Base-by-base conservation (phyloP, 257 asterid genomes). In the Scutellaria barbata region DNA sequence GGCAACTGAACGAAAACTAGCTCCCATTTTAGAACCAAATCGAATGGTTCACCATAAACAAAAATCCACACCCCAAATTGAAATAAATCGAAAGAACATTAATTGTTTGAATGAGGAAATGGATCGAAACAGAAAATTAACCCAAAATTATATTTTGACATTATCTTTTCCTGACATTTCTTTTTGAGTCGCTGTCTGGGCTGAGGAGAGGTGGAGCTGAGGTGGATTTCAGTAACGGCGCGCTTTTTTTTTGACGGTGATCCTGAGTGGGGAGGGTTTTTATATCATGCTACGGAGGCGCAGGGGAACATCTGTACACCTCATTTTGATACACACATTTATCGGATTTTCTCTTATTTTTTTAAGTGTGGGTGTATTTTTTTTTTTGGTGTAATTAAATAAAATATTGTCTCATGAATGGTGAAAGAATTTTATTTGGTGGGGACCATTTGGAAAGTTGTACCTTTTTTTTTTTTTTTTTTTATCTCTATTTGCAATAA, bases 181-280 rank as follows among this genome's bases (percentile, higher is more conserved):
- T 48, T 61, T 41, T 60, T 42, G 71, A 66, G 77, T 77, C 71
- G 77, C 67, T 70, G 69, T 74, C 69, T 8, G 58, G 69, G 76
- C 51, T 18, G 57, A 45, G 71, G 46, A 30, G 77, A 72, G 69
- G 75, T 54, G 78, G 69, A 67, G 84, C 81, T 80, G 81, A 80
- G 79, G 78, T 76, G 81, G 81, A 80, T 37, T 56, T 39, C 78
- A 75, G 78, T 65, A 71, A 52, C 72, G 61, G 66, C 71, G 74
- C 69, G 80, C 79, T 69, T 79, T 74, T 79, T 74, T 79, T 57
- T 37, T 48, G 50, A 60, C 77, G 68, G 76, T 74, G 77, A 55
- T 25, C 8, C 55, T 6, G 33, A 58, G 58, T 50, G 80, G 66
- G 63, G 18, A 58, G 71, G 59, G 52, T 18, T 67, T n/a, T 20